Base-by-base conservation (phyloP, 495 filamentous ascomycete species). In the Cetradonia linearis region DNA sequence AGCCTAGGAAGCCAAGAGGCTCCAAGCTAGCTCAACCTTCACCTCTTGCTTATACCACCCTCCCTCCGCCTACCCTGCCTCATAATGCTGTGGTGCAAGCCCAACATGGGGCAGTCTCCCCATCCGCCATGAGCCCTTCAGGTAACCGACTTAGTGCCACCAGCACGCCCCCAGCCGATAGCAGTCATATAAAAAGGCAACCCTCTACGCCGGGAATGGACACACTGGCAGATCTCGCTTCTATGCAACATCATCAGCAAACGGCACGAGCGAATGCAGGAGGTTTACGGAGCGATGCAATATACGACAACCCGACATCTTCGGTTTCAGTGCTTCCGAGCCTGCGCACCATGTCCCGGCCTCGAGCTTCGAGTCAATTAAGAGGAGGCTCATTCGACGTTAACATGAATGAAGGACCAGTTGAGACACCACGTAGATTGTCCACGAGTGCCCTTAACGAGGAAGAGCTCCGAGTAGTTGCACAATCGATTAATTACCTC, bases 221-320 rank as follows among this genome's bases (percentile, higher is more conserved):
- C 61, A 81, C 83, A 23, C 69, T 86, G 54, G 83, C 83, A 40
- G 83, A 86, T 66, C 68, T 85, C 36, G 83, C 83, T 47, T 78
- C 83, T 5, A 84, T 85, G 80, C 83, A 86, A 70, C 78, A 82
- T 59, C 79, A 79, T 50, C 83, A 86, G 62, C 78, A 73, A 64
- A 63, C 76, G 4, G 71, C 74, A 56, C 74, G 76, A 18, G 73
- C 75, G 27, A 80, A 67, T 56, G 69, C 73, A 38, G 68, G 67
- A 36, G 74, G 75, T 52, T 59, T 81, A 34, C 77, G 78, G 7
- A 75, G 66, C 62, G 70, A 73, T 25, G 74, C 78, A 52, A 70
- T 74, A 13, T 76, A 76, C 63, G 74, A 82, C 38, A 72, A 69
- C 56, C 76, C 77, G 56, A 73, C 78, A 14, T 77, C 78, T 20